A percentile compares a stretch with the other conserved stretches of the same genome.
phyloP scores from a whole-genome alignment of 2,329 filamentous ascomycete genomes.

The Talaromyces marneffei region DNA sequence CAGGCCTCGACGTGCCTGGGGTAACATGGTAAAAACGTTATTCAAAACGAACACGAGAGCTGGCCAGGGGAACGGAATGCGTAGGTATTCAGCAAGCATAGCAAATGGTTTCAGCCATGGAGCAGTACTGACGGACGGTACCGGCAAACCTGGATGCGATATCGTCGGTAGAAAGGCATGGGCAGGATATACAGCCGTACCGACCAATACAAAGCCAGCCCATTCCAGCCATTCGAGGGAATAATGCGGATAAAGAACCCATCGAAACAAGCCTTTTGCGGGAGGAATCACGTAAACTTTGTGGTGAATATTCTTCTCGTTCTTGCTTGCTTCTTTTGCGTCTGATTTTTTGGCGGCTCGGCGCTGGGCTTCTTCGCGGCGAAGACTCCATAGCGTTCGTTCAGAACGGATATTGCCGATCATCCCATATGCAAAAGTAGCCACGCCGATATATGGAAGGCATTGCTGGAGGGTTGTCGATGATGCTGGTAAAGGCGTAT shows the following conservation, averaged over 20 bases:
- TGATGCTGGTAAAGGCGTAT: conserved; percentile 12
- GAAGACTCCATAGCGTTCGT: conserved; percentile 80
- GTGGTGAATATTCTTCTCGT: conserved; percentile 49
- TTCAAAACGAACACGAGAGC: conserved; percentile 79
- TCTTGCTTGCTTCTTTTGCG: not conserved
- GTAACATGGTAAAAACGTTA: conserved; percentile 83
- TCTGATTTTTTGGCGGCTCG: conserved; percentile 35
- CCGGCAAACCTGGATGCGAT: conserved; percentile 14
- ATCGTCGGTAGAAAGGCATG: not conserved
- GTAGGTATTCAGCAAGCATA: conserved; percentile 22
- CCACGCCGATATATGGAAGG: conserved; percentile 59
- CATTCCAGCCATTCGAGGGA: conserved; percentile 97
- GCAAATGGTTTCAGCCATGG: conserved; percentile 34
- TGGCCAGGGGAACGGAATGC: conserved; percentile 57
- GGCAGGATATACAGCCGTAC: conserved; percentile 30
- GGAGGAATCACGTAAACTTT: conserved; percentile 86
- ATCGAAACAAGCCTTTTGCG: conserved; percentile 72
- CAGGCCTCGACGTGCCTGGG: conserved; percentile 72
- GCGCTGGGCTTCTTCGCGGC: conserved; percentile 56
- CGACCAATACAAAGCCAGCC: conserved; percentile 72
- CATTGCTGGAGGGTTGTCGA: conserved; percentile 16
- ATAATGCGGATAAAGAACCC: conserved; percentile 87
- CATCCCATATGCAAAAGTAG: conserved; percentile 71
- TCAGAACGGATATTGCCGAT: conserved; percentile 82
- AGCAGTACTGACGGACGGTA: conserved; percentile 26